Evolutionary conservation across 2,329 filamentous ascomycete species (phyloP).

Genomic region (Teratosphaeria nubilosa): DNA sequence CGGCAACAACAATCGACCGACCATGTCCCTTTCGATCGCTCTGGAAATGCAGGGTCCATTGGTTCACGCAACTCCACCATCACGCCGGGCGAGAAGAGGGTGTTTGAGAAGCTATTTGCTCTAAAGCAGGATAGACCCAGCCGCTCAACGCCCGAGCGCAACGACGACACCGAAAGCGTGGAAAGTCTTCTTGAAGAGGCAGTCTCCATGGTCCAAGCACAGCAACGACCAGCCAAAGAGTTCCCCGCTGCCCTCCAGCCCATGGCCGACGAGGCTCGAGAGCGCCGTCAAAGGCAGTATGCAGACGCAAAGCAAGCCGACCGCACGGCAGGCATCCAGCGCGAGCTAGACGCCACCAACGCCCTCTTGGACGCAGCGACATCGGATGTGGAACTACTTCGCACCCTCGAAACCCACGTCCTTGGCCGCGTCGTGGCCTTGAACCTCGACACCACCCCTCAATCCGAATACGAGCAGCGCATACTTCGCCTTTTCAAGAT

Average conservation of each 20-base stretch:
- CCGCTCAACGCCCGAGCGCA: background rate
- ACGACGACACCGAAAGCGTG: background rate
- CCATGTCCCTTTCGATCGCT: constrained; percentile 6
- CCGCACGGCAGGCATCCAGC: background rate
- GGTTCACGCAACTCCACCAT: constrained; percentile 7
- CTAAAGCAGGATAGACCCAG: background rate
- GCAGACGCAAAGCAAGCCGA: background rate
- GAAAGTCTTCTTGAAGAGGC: constrained; percentile 3
- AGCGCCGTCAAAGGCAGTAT: background rate
- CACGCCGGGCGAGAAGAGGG: constrained; percentile 10
- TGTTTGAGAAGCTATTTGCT: constrained; percentile 10
- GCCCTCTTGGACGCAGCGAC: constrained; percentile 42
- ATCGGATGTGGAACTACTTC: constrained; percentile 58
- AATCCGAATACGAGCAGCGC: background rate
- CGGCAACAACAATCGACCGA: background rate
- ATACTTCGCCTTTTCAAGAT: background rate
- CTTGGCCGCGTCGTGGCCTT: constrained; percentile 35
- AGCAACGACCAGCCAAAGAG: background rate
- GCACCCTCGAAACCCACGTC: constrained; percentile 55
- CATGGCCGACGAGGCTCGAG: constrained; percentile 6
- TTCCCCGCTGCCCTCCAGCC: constrained; percentile 7
- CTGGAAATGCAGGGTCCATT: background rate
- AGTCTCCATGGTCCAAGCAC: background rate
- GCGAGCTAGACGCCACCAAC: background rate
- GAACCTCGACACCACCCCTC: background rate